Evolutionary conservation across 1,139 yeast species (phyloP).

Genomic region (Eremothecium gossypii): DNA sequence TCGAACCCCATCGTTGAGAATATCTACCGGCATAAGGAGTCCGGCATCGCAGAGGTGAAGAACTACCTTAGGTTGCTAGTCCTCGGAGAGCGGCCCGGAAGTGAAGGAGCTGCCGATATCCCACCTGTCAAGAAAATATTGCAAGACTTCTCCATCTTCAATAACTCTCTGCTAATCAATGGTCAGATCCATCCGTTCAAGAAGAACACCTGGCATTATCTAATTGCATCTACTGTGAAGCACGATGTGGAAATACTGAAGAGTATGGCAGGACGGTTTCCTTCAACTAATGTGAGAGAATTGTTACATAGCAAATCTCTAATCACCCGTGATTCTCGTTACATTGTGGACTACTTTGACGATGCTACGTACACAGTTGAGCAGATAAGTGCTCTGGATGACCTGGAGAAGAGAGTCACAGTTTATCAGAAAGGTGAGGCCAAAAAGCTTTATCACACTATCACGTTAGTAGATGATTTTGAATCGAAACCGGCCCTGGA

Average conservation of each 20-base stretch:
- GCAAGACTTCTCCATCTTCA: constrained; percentile 36
- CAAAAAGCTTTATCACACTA: constrained; percentile 23
- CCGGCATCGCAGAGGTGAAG: constrained; percentile 14
- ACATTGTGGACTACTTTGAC: constrained; percentile 26
- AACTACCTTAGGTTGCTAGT: constrained; percentile 19
- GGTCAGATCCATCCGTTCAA: constrained; percentile 50
- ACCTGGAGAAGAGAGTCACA: constrained; percentile 11
- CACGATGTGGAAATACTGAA: constrained; percentile 23
- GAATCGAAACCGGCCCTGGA: constrained; percentile 14
- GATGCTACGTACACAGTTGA: constrained; percentile 23
- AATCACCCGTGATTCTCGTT: constrained; percentile 19
- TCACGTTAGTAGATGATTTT: constrained; percentile 27
- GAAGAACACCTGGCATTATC: constrained; percentile 27
- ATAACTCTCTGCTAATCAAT: constrained; percentile 56
- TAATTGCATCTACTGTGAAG: constrained; percentile 26
- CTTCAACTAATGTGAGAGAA: constrained; percentile 17
- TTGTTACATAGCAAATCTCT: constrained; percentile 25
- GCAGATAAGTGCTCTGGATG: constrained; percentile 13
- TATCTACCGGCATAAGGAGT: constrained; percentile 32
- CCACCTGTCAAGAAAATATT: constrained; percentile 29
- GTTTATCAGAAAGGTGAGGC: constrained; percentile 11
- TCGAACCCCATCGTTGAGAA: constrained; percentile 26
- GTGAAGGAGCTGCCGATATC: constrained; percentile 10
- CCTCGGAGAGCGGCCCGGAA: constrained; percentile 10
- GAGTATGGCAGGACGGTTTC: constrained; percentile 13